Percentiles rank a stretch among this genome's conserved stretches.
phyloP scores from a whole-genome alignment of 768 basidiomycete species.

The Kwoniella mangroviensis region DNA sequence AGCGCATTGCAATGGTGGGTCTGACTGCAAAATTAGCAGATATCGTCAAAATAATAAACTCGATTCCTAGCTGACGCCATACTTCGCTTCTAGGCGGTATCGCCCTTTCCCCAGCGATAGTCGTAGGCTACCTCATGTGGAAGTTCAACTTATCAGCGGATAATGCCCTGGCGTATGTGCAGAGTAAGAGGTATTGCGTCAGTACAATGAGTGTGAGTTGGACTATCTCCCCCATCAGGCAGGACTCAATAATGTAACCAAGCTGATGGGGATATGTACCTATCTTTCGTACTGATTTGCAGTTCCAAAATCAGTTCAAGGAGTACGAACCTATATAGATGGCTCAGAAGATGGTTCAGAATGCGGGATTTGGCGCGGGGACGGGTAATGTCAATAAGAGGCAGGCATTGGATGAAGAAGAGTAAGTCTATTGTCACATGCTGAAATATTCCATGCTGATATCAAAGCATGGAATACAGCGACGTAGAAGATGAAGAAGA shows the following conservation, averaged over 20 bases:
- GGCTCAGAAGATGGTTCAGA: conserved; percentile 41
- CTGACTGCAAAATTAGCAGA: conserved; percentile 1
- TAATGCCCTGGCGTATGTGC: conserved; percentile 48
- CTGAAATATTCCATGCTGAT: too few relatives aligned
- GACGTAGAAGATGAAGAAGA: conserved; percentile 17
- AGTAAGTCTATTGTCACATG: conserved; percentile 7
- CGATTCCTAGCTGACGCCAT: too few relatives aligned
- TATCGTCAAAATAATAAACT: too few relatives aligned
- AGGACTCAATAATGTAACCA: too few relatives aligned
- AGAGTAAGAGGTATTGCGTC: conserved; percentile 56
- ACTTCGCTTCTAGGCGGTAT: conserved; percentile 49
- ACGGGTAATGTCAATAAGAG: conserved; percentile 1
- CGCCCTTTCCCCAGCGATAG: conserved; percentile 53
- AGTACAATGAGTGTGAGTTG: conserved; percentile 53
- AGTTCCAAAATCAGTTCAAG: conserved; percentile 47
- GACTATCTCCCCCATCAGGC: too few relatives aligned
- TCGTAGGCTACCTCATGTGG: conserved; percentile 57
- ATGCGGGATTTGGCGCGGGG: conserved; percentile 5
- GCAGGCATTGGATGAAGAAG: conserved; percentile 13
- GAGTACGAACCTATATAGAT: conserved; percentile 51
- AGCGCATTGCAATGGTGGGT: conserved; percentile 55
- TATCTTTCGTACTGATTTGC: not conserved
- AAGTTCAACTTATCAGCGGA: conserved; percentile 48
- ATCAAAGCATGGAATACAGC: not conserved
- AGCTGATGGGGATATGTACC: too few relatives aligned